Evolutionary conservation across 2,329 filamentous ascomycete species (phyloP).

Genomic region (Colletotrichum incanum): DNA sequence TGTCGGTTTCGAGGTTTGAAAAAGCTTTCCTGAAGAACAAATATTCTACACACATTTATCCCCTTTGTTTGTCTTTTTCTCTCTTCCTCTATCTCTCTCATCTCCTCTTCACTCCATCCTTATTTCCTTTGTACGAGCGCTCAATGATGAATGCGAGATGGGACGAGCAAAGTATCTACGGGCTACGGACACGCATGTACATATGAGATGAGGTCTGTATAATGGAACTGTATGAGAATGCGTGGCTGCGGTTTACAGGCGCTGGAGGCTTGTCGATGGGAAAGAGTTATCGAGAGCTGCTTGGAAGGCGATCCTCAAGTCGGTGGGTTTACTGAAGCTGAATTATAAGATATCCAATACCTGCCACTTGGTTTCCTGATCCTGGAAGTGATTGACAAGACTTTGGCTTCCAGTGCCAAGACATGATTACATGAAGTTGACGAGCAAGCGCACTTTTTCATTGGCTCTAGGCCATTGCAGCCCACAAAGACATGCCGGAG

Average conservation of each 20-base stretch:
- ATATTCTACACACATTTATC: background rate
- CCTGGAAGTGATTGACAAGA: background rate
- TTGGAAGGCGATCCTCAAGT: background rate
- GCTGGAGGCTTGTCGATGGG: slow-evolving; percentile 13
- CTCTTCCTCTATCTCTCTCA: background rate
- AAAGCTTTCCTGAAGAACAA: too few species aligned
- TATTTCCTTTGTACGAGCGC: background rate
- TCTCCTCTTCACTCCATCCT: background rate
- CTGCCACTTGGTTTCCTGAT: background rate
- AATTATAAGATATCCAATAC: background rate
- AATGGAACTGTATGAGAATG: background rate
- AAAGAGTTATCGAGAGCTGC: background rate
- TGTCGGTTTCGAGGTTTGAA: slow-evolving; percentile 34
- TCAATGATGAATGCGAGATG: slow-evolving; percentile 2
- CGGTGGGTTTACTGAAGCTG: background rate
- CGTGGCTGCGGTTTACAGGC: slow-evolving; percentile 3
- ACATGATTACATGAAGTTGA: too few species aligned
- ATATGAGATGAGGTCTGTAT: background rate
- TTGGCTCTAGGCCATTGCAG: background rate
- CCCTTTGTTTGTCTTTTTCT: background rate
- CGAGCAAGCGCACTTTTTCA: background rate
- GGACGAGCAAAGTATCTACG: background rate
- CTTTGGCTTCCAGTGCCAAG: background rate
- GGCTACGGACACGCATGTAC: background rate
- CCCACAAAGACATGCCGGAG: background rate